Base-by-base conservation (phyloP, 163 green algal species). In the Smithsoniella earleae region DNA sequence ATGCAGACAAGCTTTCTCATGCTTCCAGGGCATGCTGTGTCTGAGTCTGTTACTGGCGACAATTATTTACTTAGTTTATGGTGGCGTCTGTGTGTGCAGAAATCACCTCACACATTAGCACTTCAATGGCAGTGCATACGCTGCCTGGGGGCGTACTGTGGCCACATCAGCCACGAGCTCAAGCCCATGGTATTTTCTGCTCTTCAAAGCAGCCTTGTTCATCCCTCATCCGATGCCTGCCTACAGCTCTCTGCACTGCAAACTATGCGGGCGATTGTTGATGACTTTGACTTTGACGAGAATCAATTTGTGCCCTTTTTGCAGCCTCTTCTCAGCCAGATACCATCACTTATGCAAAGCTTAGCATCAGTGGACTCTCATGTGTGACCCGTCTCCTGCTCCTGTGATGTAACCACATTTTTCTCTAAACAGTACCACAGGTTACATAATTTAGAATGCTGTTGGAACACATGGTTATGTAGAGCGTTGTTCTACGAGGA, bases 291-390 rank as follows among this genome's bases (percentile, higher is more conserved):
- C 25, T 69, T 69, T 69, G 25, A n/a, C 4, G 58, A 69, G 27
- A 36, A 69, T 18, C 58, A 69, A 33, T 34, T 69, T 34, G n/a
- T 69, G 25, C 58, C 58, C n/a, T 69, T 69, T 34, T 31, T 69
- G 1, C 58, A 37, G 58, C 20, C 58, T 0, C 58, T 69, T 30
- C 58, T 69, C 25, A 6, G 3, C 3, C 58, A 69, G 27, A 30
- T 69, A n/a, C 58, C 58, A 5, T 4, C 3, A 5, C 58, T 69
- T 16, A 36, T 69, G 58, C 20, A 4, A 36, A 18, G 43, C 18
- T 34, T 30, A 30, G 28, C 58, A 30, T 33, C 58, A n/a, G 58
- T n/a, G 6, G 58, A 69, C 58, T 69, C 58, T 31, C 25, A 38
- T 40, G 58, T 69, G 58, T 31, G 58, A 13, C 13, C 40, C 40